Percentiles rank a stretch among this genome's conserved stretches.
phyloP scores from a whole-genome alignment of 2,329 filamentous ascomycete species.

The Aspergillus sp. region DNA sequence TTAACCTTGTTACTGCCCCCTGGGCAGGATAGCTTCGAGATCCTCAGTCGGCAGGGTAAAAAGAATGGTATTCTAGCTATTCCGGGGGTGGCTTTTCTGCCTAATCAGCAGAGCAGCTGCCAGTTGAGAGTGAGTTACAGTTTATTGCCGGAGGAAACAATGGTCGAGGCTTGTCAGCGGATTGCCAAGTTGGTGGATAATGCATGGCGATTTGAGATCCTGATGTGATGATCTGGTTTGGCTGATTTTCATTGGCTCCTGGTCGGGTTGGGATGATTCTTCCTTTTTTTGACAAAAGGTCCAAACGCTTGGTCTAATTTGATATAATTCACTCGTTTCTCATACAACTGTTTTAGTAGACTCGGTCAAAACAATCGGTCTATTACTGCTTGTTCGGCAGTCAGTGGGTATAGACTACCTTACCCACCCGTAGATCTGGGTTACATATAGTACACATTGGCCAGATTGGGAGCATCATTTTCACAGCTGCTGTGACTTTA shows the following conservation, averaged over 20 bases:
- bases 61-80: not conserved
- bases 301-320: too few species aligned
- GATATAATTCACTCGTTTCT: too few species aligned
- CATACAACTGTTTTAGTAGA: too few species aligned
- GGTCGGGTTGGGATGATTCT: too few species aligned
- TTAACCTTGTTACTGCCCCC: not conserved
- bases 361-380: too few species aligned
- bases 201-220: not conserved
- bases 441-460: too few species aligned
- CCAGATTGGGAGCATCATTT: too few species aligned
- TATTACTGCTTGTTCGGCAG: too few species aligned
- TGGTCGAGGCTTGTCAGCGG: slow-evolving; percentile 2
- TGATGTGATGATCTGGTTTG: not conserved
- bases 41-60: not conserved
- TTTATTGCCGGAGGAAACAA: slow-evolving; percentile 1
- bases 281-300: too few species aligned
- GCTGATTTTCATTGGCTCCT: not conserved
- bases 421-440: too few species aligned
- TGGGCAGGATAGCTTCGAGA: not conserved
- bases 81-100: slow-evolving; percentile 1
- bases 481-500: not conserved
- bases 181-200: slow-evolving; percentile 1
- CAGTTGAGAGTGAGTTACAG: slow-evolving; percentile 7
- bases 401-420: too few species aligned
- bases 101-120: not conserved